Percentiles rank a stretch among this genome's conserved stretches.
Conservation (phyloP, 2,329 filamentous ascomycete genomes). For the Fusarium phyllophilum region DNA sequence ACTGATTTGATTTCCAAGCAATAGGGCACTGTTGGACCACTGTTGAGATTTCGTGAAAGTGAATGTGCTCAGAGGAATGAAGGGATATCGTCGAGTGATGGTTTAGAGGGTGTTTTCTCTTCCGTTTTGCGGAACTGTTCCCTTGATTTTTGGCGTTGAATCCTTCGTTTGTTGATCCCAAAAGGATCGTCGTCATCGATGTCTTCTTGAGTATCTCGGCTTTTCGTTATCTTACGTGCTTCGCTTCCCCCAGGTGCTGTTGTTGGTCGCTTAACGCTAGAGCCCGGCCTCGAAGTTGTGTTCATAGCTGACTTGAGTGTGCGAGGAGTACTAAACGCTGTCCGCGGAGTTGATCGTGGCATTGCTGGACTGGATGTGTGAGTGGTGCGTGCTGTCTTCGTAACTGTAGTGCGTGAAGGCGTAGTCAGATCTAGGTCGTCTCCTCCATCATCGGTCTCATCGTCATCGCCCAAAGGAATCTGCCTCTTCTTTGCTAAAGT, state of each 20-base stretch:
- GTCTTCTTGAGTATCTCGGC: conserved; percentile 19
- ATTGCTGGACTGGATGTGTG: conserved; percentile 18
- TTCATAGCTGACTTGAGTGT: conserved; percentile 8
- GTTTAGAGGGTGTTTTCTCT: conserved; percentile 20
- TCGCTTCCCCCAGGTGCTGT: conserved; percentile 7
- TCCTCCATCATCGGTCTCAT: conserved; percentile 27
- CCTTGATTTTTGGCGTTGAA: conserved; percentile 46
- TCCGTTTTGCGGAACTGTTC: conserved; percentile 41
- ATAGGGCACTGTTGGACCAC: background rate
- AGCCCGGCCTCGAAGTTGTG: conserved; percentile 1
- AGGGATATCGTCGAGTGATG: conserved; percentile 49
- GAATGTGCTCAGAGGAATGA: conserved; percentile 47
- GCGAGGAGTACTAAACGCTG: conserved; percentile 26
- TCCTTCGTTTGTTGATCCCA: conserved; percentile 47
- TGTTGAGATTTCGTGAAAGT: background rate
- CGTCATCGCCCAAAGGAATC: conserved; percentile 18
- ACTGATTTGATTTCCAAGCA: conserved; percentile 26
- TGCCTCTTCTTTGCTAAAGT: conserved; percentile 28
- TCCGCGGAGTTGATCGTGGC: conserved; percentile 17
- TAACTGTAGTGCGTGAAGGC: conserved; percentile 16
- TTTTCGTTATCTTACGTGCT: background rate
- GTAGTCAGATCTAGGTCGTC: conserved; percentile 28
- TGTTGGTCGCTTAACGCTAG: background rate
- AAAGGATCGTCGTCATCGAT: conserved; percentile 51
- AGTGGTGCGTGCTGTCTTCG: conserved; percentile 7